phyloP scores from a whole-genome alignment of 805 yeast species.

The Barnettozyma siamensis region DNA sequence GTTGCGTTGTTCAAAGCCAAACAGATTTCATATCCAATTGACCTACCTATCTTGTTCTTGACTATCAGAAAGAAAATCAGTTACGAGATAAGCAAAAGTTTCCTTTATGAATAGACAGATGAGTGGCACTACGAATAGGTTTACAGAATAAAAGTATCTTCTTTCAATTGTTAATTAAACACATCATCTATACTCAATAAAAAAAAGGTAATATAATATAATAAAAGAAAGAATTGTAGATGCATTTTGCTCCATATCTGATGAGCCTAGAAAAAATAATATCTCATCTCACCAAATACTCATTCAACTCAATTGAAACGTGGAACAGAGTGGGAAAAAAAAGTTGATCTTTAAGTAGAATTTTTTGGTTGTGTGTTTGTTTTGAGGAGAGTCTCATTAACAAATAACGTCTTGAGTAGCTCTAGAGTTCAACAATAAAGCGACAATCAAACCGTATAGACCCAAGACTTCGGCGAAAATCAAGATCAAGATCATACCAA shows the following conservation, averaged over 20 bases:
- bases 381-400: constrained; percentile 33
- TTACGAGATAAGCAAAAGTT: constrained; percentile 21
- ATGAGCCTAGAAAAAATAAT: no score
- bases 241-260: neutral
- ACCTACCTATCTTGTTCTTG: constrained; percentile 13
- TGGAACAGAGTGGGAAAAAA: neutral
- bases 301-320: constrained; percentile 2
- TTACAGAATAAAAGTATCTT: neutral
- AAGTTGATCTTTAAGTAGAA: neutral
- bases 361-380: neutral
- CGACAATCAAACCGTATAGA: constrained; percentile 97
- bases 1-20: constrained; percentile 15
- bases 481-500: constrained; percentile 96
- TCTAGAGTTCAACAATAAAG: constrained; percentile 94
- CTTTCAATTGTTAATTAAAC: constrained; percentile 4
- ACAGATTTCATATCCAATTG: constrained; percentile 16
- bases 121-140: neutral
- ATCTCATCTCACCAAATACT: neutral
- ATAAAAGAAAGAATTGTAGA: constrained; percentile 2
- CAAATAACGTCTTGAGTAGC: constrained; percentile 89
- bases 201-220: neutral
- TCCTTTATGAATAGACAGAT: constrained; percentile 9
- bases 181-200: constrained; percentile 1
- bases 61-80: constrained; percentile 21
- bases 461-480: constrained; percentile 99